A percentile compares a stretch with the other conserved stretches of the same genome.
Conservation (phyloP, 2,329 filamentous ascomycete genomes). For the Colletotrichum trifolii region DNA sequence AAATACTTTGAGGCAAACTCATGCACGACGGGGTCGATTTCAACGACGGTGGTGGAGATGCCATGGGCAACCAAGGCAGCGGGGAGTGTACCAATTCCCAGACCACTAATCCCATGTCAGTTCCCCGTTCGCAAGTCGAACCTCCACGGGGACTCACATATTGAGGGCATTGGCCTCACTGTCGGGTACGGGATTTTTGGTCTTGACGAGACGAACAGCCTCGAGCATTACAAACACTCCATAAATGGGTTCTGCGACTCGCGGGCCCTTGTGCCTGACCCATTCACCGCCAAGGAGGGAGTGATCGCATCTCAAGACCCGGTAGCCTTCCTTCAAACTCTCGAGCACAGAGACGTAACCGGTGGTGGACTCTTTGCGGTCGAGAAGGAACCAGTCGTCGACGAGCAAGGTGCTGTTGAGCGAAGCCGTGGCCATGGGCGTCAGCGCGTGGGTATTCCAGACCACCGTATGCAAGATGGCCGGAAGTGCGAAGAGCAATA, state of each 20-base stretch:
- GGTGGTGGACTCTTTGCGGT: slow-evolving; percentile 85
- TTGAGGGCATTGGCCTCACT: slow-evolving; percentile 82
- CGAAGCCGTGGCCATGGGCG: slow-evolving; percentile 66
- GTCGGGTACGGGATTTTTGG: slow-evolving; percentile 64
- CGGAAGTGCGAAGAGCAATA: slow-evolving; percentile 75
- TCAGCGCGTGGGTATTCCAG: slow-evolving; percentile 79
- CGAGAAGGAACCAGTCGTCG: slow-evolving; percentile 80
- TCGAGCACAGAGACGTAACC: slow-evolving; percentile 94
- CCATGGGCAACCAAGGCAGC: slow-evolving; percentile 86
- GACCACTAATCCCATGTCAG: slow-evolving; percentile 67
- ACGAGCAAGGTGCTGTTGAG: slow-evolving; percentile 74
- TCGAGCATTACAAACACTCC: slow-evolving; percentile 97
- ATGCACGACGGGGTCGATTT: slow-evolving; percentile 92
- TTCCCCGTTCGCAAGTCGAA: slow-evolving; percentile 36
- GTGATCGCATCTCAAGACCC: slow-evolving; percentile 92
- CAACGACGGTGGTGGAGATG: slow-evolving; percentile 92
- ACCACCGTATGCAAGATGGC: slow-evolving; percentile 77
- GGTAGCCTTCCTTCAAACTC: slow-evolving; percentile 75
- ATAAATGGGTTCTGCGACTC: slow-evolving; percentile 87
- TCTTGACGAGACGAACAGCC: slow-evolving; percentile 83
- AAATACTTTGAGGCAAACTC: slow-evolving; percentile 88
- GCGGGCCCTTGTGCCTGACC: slow-evolving; percentile 66
- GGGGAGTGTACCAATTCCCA: slow-evolving; percentile 94
- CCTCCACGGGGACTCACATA: slow-evolving; percentile 69
- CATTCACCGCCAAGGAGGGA: slow-evolving; percentile 94